Evolutionary conservation across 257 asterid genomes (phyloP), one percentile per base, ranked within the genome.

Genomic region (Petunia axillaris): DNA sequence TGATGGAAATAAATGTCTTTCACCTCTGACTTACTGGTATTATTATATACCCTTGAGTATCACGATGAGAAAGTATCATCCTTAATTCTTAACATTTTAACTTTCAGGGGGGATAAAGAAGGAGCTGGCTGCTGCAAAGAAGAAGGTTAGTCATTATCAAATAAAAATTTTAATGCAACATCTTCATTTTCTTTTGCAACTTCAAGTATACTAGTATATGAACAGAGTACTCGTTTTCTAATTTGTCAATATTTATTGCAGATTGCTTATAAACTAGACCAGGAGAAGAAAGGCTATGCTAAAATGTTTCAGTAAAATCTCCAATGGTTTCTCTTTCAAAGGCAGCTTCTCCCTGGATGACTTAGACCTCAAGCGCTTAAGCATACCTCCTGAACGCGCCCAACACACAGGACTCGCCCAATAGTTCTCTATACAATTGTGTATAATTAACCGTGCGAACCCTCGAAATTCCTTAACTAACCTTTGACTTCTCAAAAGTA

Each of bases 41-140:
- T 65, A 35, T 9, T 65, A 13, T 38, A 39, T 14, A 13, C 39
- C 50, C 50, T 39, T 50, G 77, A 73, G 5, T 50, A 48, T 50
- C 77, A 11, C 41, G 35, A 35, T 0, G 7, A 14, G 13, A 79
- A 50, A n/a, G 57, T 41, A 8, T 4, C 5, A 16, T 76, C 35
- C 63, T 38, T 37, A n/a, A 71, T 58, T 39, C 59, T 52, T 64
- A 36, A 0, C 53, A 65, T 74, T 80, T 71, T 70, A 13, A 41
- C 78, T 85, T 86, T 60, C 79, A 93, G 98, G 89, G 81, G 89
- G 88, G 70, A 89, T 91, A 83, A 93, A 86, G 87, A 93, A 86
- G 84, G 94, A 89, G 89, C 91, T 93, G 78, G 90, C 93, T 43
- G 83, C 68, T 65, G 95, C 91, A 37, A 91, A 83, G 84, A 93